Evolutionary conservation across 208 protist genomes (phyloP).

Genomic region (Wallacemonas sp.): DNA sequence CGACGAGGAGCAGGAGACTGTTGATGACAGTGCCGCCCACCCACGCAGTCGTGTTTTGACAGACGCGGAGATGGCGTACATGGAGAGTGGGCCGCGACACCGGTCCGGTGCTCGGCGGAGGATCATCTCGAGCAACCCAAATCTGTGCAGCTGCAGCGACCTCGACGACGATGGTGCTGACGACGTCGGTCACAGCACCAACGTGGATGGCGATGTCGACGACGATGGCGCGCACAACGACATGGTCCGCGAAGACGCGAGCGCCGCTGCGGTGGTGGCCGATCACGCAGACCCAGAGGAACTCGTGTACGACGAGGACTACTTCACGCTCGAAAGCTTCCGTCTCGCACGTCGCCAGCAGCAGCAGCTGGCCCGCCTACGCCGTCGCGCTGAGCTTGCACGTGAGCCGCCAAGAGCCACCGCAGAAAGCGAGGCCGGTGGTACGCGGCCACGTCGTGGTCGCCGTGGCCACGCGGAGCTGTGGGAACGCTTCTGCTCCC

Average conservation of each 20-base stretch:
- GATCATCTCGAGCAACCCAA: conserved; percentile 4
- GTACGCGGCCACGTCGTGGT: conserved; percentile 22
- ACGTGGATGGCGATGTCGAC: neutral
- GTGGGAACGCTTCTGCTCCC: conserved; percentile 67
- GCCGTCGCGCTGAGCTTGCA: conserved; percentile 12
- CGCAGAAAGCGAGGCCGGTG: neutral
- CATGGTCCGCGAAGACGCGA: no score
- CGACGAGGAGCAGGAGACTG: neutral
- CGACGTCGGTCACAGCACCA: neutral
- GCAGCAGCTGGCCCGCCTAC: conserved; percentile 36
- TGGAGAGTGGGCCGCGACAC: neutral
- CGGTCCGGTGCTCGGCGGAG: neutral
- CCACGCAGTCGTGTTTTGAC: neutral
- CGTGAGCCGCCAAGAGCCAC: neutral
- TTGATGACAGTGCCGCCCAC: neutral
- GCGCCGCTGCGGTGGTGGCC: neutral
- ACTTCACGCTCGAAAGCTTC: conserved; percentile 58
- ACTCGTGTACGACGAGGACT: conserved; percentile 68
- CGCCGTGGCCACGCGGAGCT: conserved; percentile 16
- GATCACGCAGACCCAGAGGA: conserved; percentile 26
- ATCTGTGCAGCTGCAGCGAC: conserved; percentile 10
- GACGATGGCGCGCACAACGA: neutral
- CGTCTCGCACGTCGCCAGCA: conserved; percentile 49
- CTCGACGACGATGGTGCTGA: conserved; percentile 1
- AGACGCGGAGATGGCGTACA: conserved; percentile 12